These are phyloP conservation scores for Sporothrix protearum DNA, from an alignment of 2,329 filamentous ascomycete species.

Conservation along the genomic window DNA sequence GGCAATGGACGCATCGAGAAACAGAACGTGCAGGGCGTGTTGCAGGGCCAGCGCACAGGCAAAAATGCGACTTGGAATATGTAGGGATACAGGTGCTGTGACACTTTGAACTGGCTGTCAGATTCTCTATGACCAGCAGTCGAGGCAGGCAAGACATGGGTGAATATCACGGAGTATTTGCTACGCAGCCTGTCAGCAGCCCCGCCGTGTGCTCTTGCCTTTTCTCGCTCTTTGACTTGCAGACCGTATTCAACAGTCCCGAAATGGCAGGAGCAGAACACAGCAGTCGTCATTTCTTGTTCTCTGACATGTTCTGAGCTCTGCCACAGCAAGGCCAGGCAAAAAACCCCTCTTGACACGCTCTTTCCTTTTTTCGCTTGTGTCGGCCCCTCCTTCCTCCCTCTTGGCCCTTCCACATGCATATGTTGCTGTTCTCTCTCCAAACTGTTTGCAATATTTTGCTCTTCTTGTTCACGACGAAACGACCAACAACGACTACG, in stretches of 20 bases:
- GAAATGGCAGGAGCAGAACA: background rate
- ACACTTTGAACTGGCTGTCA: background rate
- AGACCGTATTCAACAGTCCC: background rate
- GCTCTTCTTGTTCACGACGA: background rate
- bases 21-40: background rate
- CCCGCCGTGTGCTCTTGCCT: conserved; percentile 1
- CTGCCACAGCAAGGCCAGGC: background rate
- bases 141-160: background rate
- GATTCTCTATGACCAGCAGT: background rate
- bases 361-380: too few relatives aligned
- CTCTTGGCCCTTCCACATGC: background rate
- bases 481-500: conserved; percentile 1
- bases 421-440: background rate
- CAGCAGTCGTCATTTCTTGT: background rate
- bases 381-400: background rate
- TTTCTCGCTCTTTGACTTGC: background rate
- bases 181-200: background rate
- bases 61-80: conserved; percentile 2
- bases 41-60: background rate
- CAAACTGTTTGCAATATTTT: background rate
- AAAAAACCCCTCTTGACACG: background rate
- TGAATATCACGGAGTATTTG: background rate
- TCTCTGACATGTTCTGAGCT: background rate
- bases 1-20: too few relatives aligned
- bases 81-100: background rate